A percentile compares a stretch with the other conserved stretches of the same genome.
Evolutionary conservation across 1,139 yeast genomes (phyloP).

Genomic region (Pneumocystis carinii): DNA sequence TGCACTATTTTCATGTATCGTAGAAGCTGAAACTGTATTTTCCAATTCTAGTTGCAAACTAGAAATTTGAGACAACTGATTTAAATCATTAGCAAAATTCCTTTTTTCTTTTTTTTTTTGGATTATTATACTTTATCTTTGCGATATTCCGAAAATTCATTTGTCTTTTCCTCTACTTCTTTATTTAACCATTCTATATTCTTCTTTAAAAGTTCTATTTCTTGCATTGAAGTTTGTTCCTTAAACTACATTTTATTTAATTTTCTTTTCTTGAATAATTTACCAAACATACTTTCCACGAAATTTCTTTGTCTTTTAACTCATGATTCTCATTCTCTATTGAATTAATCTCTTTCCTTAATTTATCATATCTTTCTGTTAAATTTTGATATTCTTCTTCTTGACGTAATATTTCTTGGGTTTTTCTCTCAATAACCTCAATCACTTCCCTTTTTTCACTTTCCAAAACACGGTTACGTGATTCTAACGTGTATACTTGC

Average conservation of each 20-base stretch:
- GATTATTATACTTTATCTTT: constrained; percentile 21
- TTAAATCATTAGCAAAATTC: not conserved
- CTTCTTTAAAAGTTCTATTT: constrained; percentile 25
- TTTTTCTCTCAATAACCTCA: constrained; percentile 32
- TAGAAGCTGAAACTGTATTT: constrained; percentile 17
- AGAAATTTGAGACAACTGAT: constrained; percentile 16
- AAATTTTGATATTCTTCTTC: constrained; percentile 39
- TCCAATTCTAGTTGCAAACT: constrained; percentile 27
- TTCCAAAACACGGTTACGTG: not conserved
- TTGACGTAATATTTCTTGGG: constrained; percentile 35
- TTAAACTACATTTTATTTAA: constrained; percentile 12
- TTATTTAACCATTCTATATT: constrained; percentile 28
- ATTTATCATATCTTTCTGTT: constrained; percentile 33
- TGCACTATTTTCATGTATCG: constrained; percentile 15
- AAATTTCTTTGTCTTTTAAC: constrained; percentile 23
- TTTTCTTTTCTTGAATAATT: not conserved
- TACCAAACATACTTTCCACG: constrained; percentile 25
- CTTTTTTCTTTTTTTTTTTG: not conserved
- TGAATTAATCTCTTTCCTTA: constrained; percentile 29
- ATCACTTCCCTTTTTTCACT: constrained; percentile 30
- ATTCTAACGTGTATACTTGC: not conserved
- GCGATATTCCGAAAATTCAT: constrained; percentile 28
- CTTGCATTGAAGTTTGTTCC: constrained; percentile 28
- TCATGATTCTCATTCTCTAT: constrained; percentile 28
- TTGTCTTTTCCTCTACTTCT: constrained; percentile 25